Conservation (phyloP, 83 land plant species). For the Picea abies region DNA sequence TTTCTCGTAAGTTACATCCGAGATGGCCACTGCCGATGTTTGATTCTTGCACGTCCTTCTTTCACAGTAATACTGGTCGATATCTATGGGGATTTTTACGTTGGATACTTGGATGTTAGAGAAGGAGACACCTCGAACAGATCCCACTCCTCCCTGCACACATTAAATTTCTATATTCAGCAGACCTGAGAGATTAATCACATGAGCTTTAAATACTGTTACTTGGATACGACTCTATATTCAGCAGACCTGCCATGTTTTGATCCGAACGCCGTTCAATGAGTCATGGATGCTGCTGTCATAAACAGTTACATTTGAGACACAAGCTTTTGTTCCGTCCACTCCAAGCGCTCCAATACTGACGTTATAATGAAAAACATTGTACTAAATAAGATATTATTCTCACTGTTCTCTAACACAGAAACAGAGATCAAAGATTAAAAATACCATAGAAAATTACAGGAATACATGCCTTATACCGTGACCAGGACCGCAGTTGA, state of each 20-base stretch:
- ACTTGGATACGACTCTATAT: not conserved
- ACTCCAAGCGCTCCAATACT: constrained; percentile 86
- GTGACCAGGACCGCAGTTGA: no score
- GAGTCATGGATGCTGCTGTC: constrained; percentile 57
- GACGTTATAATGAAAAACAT: not conserved
- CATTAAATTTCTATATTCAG: not conserved
- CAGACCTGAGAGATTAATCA: not conserved
- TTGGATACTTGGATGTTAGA: constrained; percentile 25
- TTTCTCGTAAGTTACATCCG: constrained; percentile 30
- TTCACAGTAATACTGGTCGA: constrained; percentile 54
- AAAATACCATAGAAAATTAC: not conserved
- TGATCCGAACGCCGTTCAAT: constrained; percentile 77
- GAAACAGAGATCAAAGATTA: not conserved
- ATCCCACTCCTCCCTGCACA: constrained; percentile 49
- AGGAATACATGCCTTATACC: constrained; percentile 1
- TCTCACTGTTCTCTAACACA: not conserved
- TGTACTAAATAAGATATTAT: not conserved
- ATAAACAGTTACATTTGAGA: constrained; percentile 72
- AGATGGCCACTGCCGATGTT: constrained; percentile 31
- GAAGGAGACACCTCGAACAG: constrained; percentile 27
- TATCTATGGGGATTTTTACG: constrained; percentile 35
- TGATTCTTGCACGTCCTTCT: constrained; percentile 25
- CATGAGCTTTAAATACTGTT: not conserved
- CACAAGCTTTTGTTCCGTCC: constrained; percentile 77
- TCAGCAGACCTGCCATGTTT: constrained; percentile 90